These are phyloP conservation scores for Cyclotella distinguenda DNA, from an alignment of 108 stramenopile genomes.

Conservation along the genomic window DNA sequence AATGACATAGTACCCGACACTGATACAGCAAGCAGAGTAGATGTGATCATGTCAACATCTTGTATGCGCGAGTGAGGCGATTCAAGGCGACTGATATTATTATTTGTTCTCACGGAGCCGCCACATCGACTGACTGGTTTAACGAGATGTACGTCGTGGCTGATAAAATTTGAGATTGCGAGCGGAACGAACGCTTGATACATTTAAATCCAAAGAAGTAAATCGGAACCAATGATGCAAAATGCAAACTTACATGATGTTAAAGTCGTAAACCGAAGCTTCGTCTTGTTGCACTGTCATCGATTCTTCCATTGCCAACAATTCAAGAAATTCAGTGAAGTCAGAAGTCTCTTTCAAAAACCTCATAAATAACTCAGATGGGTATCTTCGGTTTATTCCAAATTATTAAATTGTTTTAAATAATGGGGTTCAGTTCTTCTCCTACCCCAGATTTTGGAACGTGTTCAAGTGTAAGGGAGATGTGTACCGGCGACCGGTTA, in stretches of 20 bases:
- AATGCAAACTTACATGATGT: neutral
- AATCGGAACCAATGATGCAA: neutral
- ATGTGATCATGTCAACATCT: neutral
- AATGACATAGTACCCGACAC: neutral
- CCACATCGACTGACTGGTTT: neutral
- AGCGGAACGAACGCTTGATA: too few species aligned
- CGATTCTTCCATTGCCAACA: neutral
- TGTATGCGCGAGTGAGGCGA: neutral
- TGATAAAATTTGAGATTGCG: neutral
- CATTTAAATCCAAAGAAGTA: too few species aligned
- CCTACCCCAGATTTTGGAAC: too few species aligned
- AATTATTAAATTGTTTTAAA: too few species aligned
- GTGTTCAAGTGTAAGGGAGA: too few species aligned
- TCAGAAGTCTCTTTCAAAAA: too few species aligned
- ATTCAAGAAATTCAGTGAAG: neutral
- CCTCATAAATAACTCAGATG: too few species aligned
- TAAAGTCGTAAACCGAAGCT: neutral
- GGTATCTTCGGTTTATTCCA: too few species aligned
- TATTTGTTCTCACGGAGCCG: neutral
- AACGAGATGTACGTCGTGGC: neutral
- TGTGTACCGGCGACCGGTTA: too few species aligned
- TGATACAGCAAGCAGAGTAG: neutral
- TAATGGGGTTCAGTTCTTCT: too few species aligned
- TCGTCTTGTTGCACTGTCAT: neutral
- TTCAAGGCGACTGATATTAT: constrained; percentile 4